Base-by-base conservation (phyloP, 352 stramenopile genomes). In the Globisporangium takayamanum region DNA sequence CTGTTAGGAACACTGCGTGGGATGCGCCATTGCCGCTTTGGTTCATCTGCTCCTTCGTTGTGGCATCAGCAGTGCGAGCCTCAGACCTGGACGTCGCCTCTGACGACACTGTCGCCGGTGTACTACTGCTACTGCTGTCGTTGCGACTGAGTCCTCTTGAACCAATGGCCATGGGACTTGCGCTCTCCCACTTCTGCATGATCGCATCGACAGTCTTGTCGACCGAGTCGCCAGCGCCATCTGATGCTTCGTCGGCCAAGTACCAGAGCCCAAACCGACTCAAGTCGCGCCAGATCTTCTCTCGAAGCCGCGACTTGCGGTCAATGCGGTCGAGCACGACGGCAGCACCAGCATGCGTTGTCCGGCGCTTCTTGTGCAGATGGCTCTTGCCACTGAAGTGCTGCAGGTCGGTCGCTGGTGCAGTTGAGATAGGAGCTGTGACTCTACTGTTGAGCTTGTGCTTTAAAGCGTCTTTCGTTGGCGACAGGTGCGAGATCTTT, bases 281-380 rank as follows among this genome's bases (percentile, higher is more conserved):
- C 11, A 91, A 54, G 58, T 91, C 80, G 11, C 66, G 76, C 69
- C 78, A 79, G 33, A 91, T 49, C 63, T 79, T 85, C 50, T 79
- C 68, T 16, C 64, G 54, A 11, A 89, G 62, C 2, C 69, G 50
- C 20, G 66, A 66, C 44, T 62, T 69, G 45, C 53, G 52, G 42
- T 76, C 76, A 1, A 74, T 50, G 0, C 53, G 57, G 28, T 78
- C 64, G 20, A 80, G 62, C 70, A 73, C 30, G 36, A 83, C 63
- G 0, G 62, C 37, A 7, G 69, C 30, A 55, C 77, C 49, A 55
- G 61, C 60, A 50, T 75, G 63, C 30, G 53, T 64, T 58, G 72
- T 66, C 49, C 53, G 53, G 25, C 62, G 65, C 39, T 72, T 53
- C 67, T 75, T 57, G 33, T 46, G 20, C 16, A 57, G 26, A 15